Evolutionary conservation across 495 filamentous ascomycete species (phyloP).

Genomic region (Penicillium crystallinum): DNA sequence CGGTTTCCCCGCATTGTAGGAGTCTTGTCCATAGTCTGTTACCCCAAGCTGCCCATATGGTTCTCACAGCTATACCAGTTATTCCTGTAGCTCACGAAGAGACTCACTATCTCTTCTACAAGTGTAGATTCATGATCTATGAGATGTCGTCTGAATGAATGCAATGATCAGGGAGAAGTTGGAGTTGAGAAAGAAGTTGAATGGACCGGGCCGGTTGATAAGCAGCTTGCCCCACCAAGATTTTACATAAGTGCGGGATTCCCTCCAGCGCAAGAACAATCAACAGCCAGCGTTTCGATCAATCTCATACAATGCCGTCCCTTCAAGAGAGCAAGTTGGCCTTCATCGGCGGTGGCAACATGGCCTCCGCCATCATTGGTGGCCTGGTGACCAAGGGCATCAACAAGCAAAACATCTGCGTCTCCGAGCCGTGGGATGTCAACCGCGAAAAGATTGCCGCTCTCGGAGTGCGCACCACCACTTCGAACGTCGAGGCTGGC

Average conservation of each 20-base stretch:
- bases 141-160: no score
- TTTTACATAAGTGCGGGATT: constrained; percentile 8
- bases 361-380: constrained; percentile 42
- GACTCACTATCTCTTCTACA: no score
- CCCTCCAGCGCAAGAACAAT: no score
- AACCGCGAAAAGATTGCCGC: constrained; percentile 82
- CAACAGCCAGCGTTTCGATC: no score
- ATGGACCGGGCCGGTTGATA: constrained; percentile 3
- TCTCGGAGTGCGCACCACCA: constrained; percentile 74
- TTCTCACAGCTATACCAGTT: no score
- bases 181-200: neutral
- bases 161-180: no score
- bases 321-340: constrained; percentile 37
- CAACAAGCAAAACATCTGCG: constrained; percentile 43
- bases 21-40: neutral
- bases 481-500: constrained; percentile 84
- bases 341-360: constrained; percentile 44
- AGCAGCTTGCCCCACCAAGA: constrained; percentile 7
- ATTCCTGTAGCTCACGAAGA: no score
- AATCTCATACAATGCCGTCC: constrained; percentile 25
- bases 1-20: neutral
- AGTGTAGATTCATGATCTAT: no score
- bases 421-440: constrained; percentile 80
- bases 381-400: constrained; percentile 34
- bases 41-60: neutral